phyloP scores from a whole-genome alignment of 1,284 basidiomycete genomes.

The Xerocomus amazonicus region DNA sequence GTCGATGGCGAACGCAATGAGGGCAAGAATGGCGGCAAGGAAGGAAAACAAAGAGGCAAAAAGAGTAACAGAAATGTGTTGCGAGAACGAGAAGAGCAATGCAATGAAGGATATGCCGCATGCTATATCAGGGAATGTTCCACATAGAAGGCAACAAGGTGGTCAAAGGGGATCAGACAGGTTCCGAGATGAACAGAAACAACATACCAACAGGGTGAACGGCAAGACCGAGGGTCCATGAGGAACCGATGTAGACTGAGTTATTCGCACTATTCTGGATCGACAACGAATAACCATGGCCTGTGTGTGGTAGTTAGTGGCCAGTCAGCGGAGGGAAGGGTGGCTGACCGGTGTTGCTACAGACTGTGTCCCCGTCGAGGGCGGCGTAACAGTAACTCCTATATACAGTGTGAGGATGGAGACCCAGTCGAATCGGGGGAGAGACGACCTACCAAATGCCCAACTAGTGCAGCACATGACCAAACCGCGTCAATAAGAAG shows the following conservation, averaged over 20 bases:
- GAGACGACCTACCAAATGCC: constrained; percentile 27
- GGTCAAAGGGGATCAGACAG: constrained; percentile 3
- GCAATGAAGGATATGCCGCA: constrained; percentile 61
- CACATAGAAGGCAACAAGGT: background rate
- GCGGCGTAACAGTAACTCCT: constrained; percentile 28
- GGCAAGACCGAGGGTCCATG: constrained; percentile 71
- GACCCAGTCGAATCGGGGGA: background rate
- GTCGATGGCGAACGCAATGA: constrained; percentile 71
- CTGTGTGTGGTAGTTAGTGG: constrained; percentile 28
- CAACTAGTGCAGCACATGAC: constrained; percentile 18
- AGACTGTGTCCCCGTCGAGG: constrained; percentile 17
- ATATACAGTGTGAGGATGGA: constrained; percentile 7
- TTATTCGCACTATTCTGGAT: constrained; percentile 24
- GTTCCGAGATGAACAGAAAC: constrained; percentile 19
- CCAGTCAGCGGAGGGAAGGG: constrained; percentile 13
- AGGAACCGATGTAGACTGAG: constrained; percentile 44
- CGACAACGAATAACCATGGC: constrained; percentile 51
- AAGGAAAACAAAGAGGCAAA: constrained; percentile 60
- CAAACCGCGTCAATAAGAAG: constrained; percentile 10
- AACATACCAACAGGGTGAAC: constrained; percentile 65
- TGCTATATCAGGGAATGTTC: constrained; percentile 41
- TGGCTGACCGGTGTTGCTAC: constrained; percentile 11
- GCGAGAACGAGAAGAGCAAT: constrained; percentile 59
- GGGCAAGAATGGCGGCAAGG: constrained; percentile 59
- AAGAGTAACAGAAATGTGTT: constrained; percentile 55